Conservation (phyloP, 768 basidiomycete species). For the Thelephora aurantiotincta region DNA sequence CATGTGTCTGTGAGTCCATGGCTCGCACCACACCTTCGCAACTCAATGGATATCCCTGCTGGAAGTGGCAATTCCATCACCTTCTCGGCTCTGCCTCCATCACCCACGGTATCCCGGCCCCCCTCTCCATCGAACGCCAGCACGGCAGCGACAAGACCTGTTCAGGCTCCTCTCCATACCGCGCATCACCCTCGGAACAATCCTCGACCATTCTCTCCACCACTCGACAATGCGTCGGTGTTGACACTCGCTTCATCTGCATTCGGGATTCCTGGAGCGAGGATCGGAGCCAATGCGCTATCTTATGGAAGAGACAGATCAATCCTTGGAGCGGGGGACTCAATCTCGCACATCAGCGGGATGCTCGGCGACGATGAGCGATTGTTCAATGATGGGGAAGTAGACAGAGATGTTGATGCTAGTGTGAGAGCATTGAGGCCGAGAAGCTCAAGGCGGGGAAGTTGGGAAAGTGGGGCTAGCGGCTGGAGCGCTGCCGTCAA, state of each 20-base stretch:
- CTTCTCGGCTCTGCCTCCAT: constrained; percentile 55
- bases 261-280: constrained; percentile 56
- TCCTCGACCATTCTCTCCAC: constrained; percentile 83
- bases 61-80: constrained; percentile 48
- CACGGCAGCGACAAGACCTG: constrained; percentile 19
- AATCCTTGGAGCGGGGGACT: constrained; percentile 29
- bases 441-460: constrained; percentile 72
- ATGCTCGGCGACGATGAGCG: constrained; percentile 31
- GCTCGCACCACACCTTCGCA: constrained; percentile 42
- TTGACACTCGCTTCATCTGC: constrained; percentile 91
- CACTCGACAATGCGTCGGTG: constrained; percentile 82
- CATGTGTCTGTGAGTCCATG: constrained; percentile 39
- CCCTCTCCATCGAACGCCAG: constrained; percentile 19
- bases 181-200: constrained; percentile 93
- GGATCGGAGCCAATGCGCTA: constrained; percentile 24
- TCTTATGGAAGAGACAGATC: constrained; percentile 15
- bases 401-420: constrained; percentile 61
- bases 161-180: constrained; percentile 82
- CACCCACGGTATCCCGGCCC: constrained; percentile 22
- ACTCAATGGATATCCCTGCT: constrained; percentile 22
- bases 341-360: constrained; percentile 58
- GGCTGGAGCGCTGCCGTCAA: constrained; percentile 73
- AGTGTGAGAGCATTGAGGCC: constrained; percentile 84
- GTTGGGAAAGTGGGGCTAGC: constrained; percentile 86
- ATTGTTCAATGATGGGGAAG: constrained; percentile 24